Percentiles rank a stretch among this genome's conserved stretches.
Conservation (phyloP, 768 basidiomycete genomes). For the Amyloporia xantha region DNA sequence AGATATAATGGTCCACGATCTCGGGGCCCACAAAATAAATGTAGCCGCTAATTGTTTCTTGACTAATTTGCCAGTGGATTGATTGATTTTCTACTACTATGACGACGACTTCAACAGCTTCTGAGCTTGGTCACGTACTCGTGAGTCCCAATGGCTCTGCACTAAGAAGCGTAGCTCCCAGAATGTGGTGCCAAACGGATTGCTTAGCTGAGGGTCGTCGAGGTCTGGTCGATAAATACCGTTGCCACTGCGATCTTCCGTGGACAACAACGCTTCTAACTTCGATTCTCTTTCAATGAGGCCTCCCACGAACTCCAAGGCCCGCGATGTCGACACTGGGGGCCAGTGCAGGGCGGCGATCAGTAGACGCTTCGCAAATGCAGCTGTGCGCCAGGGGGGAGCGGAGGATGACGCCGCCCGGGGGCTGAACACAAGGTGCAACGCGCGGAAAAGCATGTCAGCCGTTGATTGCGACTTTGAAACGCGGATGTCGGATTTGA, state of each 20-base stretch:
- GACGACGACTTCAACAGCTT: slow-evolving; percentile 42
- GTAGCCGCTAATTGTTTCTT: slow-evolving; percentile 4
- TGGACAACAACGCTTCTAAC: slow-evolving; percentile 78
- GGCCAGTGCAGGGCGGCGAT: slow-evolving; percentile 80
- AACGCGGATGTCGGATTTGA: slow-evolving; percentile 19
- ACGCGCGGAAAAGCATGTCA: slow-evolving; percentile 81
- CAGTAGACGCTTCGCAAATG: slow-evolving; percentile 91
- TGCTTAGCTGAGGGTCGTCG: slow-evolving; percentile 81
- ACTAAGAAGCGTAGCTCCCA: slow-evolving; percentile 75
- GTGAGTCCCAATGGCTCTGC: slow-evolving; percentile 55
- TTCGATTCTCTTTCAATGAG: slow-evolving; percentile 73
- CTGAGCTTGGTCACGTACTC: slow-evolving; percentile 60
- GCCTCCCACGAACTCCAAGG: slow-evolving; percentile 65
- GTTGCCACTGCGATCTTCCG: slow-evolving; percentile 79
- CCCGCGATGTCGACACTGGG: slow-evolving; percentile 51
- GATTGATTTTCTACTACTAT: slow-evolving; percentile 11
- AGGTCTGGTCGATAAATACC: slow-evolving; percentile 82
- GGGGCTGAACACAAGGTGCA: slow-evolving; percentile 77
- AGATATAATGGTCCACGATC: slow-evolving; percentile 5
- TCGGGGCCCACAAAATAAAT: neutral
- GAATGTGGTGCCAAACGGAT: slow-evolving; percentile 78
- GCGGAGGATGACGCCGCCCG: slow-evolving; percentile 46
- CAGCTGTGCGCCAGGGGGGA: slow-evolving; percentile 74
- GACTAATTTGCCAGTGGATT: neutral
- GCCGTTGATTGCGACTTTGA: slow-evolving; percentile 34